Evolutionary conservation across 805 yeast species (phyloP), one percentile per base, ranked within the genome.

Genomic region (Blastobotrys chiropterorum): DNA sequence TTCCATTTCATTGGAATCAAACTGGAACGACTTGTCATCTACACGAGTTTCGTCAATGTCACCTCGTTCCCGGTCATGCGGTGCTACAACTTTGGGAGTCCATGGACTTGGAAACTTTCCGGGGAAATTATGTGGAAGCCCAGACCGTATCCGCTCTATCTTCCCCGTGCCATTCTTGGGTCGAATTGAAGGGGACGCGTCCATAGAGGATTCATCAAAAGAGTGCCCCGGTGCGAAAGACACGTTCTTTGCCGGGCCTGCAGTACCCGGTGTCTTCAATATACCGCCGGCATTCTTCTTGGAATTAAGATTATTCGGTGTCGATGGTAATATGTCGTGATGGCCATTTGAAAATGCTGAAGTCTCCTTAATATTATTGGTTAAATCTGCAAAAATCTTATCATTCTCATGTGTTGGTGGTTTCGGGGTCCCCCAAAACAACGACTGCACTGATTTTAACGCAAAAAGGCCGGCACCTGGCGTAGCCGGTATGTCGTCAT

Each of bases 21-120:
- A 14, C n/a, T 46, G 42, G 2, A n/a, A 14, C 5, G 26, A 17
- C 21, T 19, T 17, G 11, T 46, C 47, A 30, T 47, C 38, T 2
- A 11, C 44, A 20, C 30, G 14, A 26, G 14, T 17, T 14, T 44
- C 39, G 3, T 40, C 47, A 7, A 16, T 21, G 3, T 21, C 20
- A 22, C 31, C 42, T 19, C 19, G 43, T 8, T 39, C 42, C n/a
- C 7, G n/a, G 38, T 40, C 16, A 15, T n/a, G n/a, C n/a, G n/a
- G n/a, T n/a, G n/a, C n/a, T n/a, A 22, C 22, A 2, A 52, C 51
- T 31, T 47, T 51, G 16, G 59, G 59, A 2, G 59, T 56, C 47
- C 48, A 52, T 1, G 60, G 60, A 34, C 54, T 53, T n/a, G 62
- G 62, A 42, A 58, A 58, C 44, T 56, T 56, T 46, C 62, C 62